Evolutionary conservation across 108 stramenopile genomes (phyloP), one percentile per base, ranked within the genome.

Genomic region (Cylindrotheca fusiformis): DNA sequence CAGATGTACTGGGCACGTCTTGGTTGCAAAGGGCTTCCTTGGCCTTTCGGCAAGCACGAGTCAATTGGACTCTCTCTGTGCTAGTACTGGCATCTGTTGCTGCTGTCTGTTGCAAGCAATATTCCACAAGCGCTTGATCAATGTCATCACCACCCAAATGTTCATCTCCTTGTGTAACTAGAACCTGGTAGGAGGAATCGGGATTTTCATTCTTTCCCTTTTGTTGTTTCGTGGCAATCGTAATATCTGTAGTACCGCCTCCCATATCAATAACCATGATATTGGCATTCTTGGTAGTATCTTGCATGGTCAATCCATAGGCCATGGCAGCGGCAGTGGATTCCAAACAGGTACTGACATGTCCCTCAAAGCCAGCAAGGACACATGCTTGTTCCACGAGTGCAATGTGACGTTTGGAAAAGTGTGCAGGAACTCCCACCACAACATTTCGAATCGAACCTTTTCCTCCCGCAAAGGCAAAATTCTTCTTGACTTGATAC

Each of bases 231-330:
- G 49, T 65, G 8, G 83, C 88, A 53, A 93, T 81, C 1, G 87
- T 90, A 2, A 90, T 84, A 81, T 93, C 91, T 2, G 91, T 90
- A 2, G 91, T 93, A 0, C 91, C 91, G 31, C 88, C 91, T 29
- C 91, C 91, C 86, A 90, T 88, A 53, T 93, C 91, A 55, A 93
- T 86, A 1, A 93, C 91, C 57, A 93, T 63, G 48, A 93, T 83
- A 23, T 56, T 77, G 28, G 60, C 29, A 25, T 78, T 79, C 24
- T 48, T 58, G 17, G 25, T 32, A 0, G 63, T 31, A 25, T 74
- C 59, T 36, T 74, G 65, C 32, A 66, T 20, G 3, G 87, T 83
- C 32, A 93, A 58, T 47, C 91, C 91, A 71, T 93, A 93, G 8
- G 88, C 80, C 71, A 93, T 82, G 20, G 87, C 87, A 3, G 91